Base-by-base conservation (phyloP, 768 basidiomycete species). In the Albatrellus ellisii region DNA sequence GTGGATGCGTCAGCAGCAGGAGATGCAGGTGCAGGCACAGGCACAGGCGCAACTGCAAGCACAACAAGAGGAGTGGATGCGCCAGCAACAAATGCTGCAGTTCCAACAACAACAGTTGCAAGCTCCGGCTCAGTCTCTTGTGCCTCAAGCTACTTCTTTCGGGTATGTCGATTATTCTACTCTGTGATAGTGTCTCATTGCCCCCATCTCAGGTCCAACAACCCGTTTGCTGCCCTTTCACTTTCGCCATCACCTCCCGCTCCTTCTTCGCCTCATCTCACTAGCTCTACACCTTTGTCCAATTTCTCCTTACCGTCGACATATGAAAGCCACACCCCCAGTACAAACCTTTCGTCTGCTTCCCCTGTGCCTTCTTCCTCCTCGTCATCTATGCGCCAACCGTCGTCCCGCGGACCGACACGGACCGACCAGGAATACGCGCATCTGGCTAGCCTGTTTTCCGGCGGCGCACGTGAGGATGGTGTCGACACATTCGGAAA, bases 401-500 rank as follows among this genome's bases (percentile, higher is more conserved):
- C 40, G 24, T 37, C 46, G 14, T 11, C 34, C 51, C 47, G 49
- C 41, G 57, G 46, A 26, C 57, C 57, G 27, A 64, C 62, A 18
- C 66, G 66, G 36, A 65, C 70, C 36, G 87, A 94, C 57, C 76
- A 84, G 46, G 73, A 77, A 44, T 72, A 88, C 54, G 57, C 75
- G 11, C 72, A 79, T 27, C 72, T 99, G 41, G 91, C 92, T 2
- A 66, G 60, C 41, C 60, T 97, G 52, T 78, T 97, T 48, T 92
- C 87, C 5, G 87, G 85, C 54, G 87, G 85, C 54, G 70, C 81
- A 39, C 59, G 68, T 21, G 92, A 95, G 43, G 90, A 87, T 52
- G 94, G 95, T 1, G 67, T 84, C 56, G 95, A 99, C 62, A 94
- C 94, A 41, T 98, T 97, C 56, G 94, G 94, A 39, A 99, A 98